Evolutionary conservation across 169 alveolate genomes (phyloP), one percentile per base, ranked within the genome.

Genomic region (Plasmodium inui): DNA sequence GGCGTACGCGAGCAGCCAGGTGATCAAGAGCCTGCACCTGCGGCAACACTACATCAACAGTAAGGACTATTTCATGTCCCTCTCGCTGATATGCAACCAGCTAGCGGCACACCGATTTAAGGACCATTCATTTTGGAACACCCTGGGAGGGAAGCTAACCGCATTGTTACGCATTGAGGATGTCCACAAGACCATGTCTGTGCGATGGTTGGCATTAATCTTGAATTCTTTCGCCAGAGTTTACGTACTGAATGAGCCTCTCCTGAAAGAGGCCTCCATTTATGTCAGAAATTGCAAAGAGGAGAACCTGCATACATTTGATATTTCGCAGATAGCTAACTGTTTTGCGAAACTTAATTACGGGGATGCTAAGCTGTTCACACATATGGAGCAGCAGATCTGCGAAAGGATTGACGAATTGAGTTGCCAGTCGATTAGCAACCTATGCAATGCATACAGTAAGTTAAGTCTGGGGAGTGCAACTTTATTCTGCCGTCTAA

Each of bases 251-350:
- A 84, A 84, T 32, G 55, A 10, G 78, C 7, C 50, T 28, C 73
- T 84, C 61, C 30, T 84, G 37, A 84, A 34, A 50, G 41, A n/a
- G 32, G 26, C 84, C 2, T 72, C 93, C 41, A 32, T 19, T 17
- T 73, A 26, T 73, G 34, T 84, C 5, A 67, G 53, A n/a, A n/a
- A 22, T 73, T 70, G 37, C 74, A 71, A 84, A 44, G 73, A 22
- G 30, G 93, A 84, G 28, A 74, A 72, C 46, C 5, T 84, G 1
- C 93, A 84, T 7, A 84, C 79, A 44, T 84, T 84, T 84, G 93
- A 84, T 57, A 84, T 84, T 73, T 84, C 93, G n/a, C 93, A 84
- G 44, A 84, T 84, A 72, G 93, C 79, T 26, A 84, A 84, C 26
- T 71, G 70, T 7, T 84, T 44, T 84, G 53, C 83, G 12, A 84